A percentile compares a stretch with the other conserved stretches of the same genome.
Conservation (phyloP, 2,329 filamentous ascomycete species). For the Scleromitrula shiraiana region DNA sequence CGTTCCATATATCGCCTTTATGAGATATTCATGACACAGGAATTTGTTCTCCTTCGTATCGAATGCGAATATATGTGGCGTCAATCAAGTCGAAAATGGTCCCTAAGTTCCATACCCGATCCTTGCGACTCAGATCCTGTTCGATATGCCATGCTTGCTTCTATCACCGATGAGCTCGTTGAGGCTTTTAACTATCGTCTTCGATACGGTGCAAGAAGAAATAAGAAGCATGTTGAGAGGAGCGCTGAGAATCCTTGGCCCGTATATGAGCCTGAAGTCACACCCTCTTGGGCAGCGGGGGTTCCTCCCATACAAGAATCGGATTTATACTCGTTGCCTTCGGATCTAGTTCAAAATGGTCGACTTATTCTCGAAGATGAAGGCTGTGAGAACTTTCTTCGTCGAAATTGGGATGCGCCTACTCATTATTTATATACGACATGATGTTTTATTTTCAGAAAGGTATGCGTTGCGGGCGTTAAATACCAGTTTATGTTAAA, state of each 20-base stretch:
- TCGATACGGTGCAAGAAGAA: slow-evolving; percentile 19
- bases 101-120: slow-evolving; percentile 21
- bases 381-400: slow-evolving; percentile 7
- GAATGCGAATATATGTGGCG: slow-evolving; percentile 26
- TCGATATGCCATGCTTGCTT: slow-evolving; percentile 27
- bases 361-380: slow-evolving; percentile 3
- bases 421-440: slow-evolving; percentile 9
- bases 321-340: neutral
- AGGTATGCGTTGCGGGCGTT: no score
- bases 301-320: slow-evolving; percentile 1
- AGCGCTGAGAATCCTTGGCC: slow-evolving; percentile 3
- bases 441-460: no score
- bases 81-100: slow-evolving; percentile 18
- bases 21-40: slow-evolving; percentile 15
- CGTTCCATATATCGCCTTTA: slow-evolving; percentile 28
- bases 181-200: slow-evolving; percentile 26
- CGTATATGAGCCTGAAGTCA: slow-evolving; percentile 1
- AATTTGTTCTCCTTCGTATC: slow-evolving; percentile 10
- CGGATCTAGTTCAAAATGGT: slow-evolving; percentile 3
- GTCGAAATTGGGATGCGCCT: slow-evolving; percentile 3
- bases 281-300: slow-evolving; percentile 1
- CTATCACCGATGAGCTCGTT: slow-evolving; percentile 22
- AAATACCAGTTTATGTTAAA: no score
- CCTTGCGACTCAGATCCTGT: slow-evolving; percentile 24
- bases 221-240: slow-evolving; percentile 10